Conservation (phyloP, 306 rosid genomes). For the Dalbergia cultrata region DNA sequence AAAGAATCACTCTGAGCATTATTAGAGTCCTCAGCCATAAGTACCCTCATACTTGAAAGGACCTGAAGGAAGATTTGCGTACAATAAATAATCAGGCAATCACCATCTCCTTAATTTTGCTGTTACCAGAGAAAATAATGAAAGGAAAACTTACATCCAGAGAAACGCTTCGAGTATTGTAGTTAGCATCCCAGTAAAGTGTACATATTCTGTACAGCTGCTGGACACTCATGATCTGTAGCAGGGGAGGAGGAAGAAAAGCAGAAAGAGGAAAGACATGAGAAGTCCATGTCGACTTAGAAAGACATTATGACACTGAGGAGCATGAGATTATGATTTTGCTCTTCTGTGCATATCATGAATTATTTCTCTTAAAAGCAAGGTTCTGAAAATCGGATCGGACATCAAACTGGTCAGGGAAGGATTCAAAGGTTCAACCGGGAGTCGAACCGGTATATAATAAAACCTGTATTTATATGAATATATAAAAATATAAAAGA, state of each 20-base stretch:
- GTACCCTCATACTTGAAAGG: slow-evolving; percentile 94
- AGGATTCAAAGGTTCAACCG: too few relatives aligned
- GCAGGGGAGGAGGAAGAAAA: background rate
- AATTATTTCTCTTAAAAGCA: too few relatives aligned
- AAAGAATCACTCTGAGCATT: slow-evolving; percentile 93
- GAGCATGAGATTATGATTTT: slow-evolving; percentile 42
- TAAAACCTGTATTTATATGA: too few relatives aligned
- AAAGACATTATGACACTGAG: slow-evolving; percentile 18
- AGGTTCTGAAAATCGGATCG: too few relatives aligned
- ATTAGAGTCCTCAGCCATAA: slow-evolving; percentile 98
- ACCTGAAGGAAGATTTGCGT: slow-evolving; percentile 67
- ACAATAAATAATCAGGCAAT: slow-evolving; percentile 41
- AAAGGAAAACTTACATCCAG: slow-evolving; percentile 70
- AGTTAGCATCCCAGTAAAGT: slow-evolving; percentile 96
- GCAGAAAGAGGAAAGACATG: slow-evolving; percentile 27
- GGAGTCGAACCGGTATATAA: too few relatives aligned
- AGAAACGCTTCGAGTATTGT: slow-evolving; percentile 96
- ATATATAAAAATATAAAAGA: too few relatives aligned
- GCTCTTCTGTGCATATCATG: background rate
- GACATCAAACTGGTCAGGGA: too few relatives aligned
- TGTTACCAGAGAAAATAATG: slow-evolving; percentile 16
- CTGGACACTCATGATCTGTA: slow-evolving; percentile 95
- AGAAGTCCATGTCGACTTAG: slow-evolving; percentile 16
- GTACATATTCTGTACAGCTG: slow-evolving; percentile 98
- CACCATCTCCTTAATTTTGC: slow-evolving; percentile 13